Evolutionary conservation across 2,329 filamentous ascomycete species (phyloP).

Genomic region (Aureobasidium namibiae): DNA sequence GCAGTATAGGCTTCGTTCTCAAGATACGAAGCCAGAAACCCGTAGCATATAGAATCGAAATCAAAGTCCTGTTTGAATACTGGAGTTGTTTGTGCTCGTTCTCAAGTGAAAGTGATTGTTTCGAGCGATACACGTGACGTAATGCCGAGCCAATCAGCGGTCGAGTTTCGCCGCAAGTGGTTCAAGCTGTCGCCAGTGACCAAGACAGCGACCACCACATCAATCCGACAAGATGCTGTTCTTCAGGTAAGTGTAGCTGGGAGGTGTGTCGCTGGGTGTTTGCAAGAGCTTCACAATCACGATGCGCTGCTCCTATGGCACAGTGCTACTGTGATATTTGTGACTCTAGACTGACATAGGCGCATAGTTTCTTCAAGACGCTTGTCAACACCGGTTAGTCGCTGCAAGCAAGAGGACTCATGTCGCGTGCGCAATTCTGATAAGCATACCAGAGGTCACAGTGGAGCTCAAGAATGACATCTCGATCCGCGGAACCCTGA

Average conservation of each 20-base stretch:
- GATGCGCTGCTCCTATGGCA: not conserved
- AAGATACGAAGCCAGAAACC: not conserved
- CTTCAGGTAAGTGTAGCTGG: slow-evolving; percentile 22
- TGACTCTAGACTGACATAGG: not conserved
- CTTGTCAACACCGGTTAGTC: slow-evolving; percentile 59
- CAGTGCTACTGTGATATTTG: not conserved
- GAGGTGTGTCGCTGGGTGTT: not conserved
- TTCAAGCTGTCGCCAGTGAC: not conserved
- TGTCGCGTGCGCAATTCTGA: not conserved
- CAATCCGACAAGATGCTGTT: slow-evolving; percentile 23
- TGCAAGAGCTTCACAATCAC: not conserved
- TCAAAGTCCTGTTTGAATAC: not conserved
- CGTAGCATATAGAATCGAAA: not conserved
- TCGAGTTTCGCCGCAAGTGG: not conserved
- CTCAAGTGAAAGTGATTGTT: not conserved
- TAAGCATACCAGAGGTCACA: slow-evolving; percentile 66
- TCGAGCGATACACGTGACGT: not conserved
- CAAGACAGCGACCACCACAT: not conserved
- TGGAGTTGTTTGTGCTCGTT: too few species aligned
- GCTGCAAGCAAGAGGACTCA: not conserved
- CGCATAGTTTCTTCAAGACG: slow-evolving; percentile 86
- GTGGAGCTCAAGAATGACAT: slow-evolving; percentile 99
- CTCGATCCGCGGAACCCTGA: slow-evolving; percentile 87
- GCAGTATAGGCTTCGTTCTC: not conserved
- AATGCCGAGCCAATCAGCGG: not conserved